A percentile compares a stretch with the other conserved stretches of the same genome.
Conservation (phyloP, 352 stramenopile genomes). For the Phytophthora kernoviae region DNA sequence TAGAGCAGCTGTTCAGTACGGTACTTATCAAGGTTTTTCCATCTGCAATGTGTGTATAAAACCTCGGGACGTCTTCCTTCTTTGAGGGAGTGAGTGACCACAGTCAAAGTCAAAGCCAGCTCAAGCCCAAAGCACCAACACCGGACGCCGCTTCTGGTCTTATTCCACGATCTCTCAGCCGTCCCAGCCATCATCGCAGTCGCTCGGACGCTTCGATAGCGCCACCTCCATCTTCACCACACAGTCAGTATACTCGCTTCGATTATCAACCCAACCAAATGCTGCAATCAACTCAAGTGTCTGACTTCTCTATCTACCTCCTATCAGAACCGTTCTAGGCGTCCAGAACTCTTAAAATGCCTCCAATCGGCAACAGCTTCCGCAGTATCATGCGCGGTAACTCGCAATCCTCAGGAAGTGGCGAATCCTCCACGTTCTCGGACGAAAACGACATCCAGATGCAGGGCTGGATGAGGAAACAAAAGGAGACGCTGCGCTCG, state of each 20-base stretch:
- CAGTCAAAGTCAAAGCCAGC: conserved; percentile 3
- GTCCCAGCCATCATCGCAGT: not conserved
- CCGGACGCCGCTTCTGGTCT: conserved; percentile 16
- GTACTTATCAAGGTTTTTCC: not conserved
- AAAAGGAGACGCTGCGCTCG: conserved; percentile 78
- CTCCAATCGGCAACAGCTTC: conserved; percentile 58
- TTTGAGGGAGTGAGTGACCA: conserved; percentile 1
- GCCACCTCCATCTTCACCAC: not conserved
- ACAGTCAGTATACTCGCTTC: not conserved
- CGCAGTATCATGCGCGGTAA: conserved; percentile 71
- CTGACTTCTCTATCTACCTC: too few relatives aligned
- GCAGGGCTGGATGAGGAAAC: conserved; percentile 86
- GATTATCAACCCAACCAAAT: too few relatives aligned
- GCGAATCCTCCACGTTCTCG: conserved; percentile 52
- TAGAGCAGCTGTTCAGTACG: not conserved
- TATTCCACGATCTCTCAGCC: conserved; percentile 7
- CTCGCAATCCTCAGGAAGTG: conserved; percentile 49
- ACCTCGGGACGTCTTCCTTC: not conserved
- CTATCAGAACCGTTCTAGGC: not conserved
- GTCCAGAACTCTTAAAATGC: conserved; percentile 30
- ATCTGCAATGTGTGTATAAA: not conserved
- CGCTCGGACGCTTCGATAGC: conserved; percentile 1
- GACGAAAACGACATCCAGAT: conserved; percentile 81
- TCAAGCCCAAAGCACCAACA: not conserved
- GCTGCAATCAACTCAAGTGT: too few relatives aligned